Base-by-base conservation (phyloP, 2,329 filamentous ascomycete genomes). In the Diaporthe ilicicola region DNA sequence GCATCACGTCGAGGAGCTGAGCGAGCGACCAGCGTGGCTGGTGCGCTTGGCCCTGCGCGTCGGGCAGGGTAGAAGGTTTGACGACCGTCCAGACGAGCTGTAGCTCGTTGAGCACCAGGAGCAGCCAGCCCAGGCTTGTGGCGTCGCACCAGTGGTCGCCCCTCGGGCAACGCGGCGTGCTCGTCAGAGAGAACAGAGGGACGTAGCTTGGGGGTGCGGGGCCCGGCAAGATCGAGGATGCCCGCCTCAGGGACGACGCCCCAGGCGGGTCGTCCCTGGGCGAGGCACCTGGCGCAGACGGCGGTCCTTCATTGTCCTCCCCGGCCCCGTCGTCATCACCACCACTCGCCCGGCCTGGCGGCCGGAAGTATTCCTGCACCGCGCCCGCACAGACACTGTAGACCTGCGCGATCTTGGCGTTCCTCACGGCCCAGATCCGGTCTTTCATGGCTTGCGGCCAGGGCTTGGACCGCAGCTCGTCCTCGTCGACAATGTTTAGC, bases 91-190 rank as follows among this genome's bases (percentile, higher is more conserved):
- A 77, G 2, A 87, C 74, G 1, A 88, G 77, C 51, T 81, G 81
- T 66, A 87, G 78, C 73, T 88, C 84, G 64, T 84, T 84, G 67
- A 84, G 85, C 0, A 84, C 78, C n/a, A 87, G 79, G 83, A 88
- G 86, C 42, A 87, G 75, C 85, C 86, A 89, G 3, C 87, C 87
- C 0, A 89, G 79, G 67, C 86, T 88, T 0, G 82, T 82, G 0
- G 86, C 85, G 72, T 89, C 87, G 68, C 87, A 89, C 75, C 79
- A 78, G 67, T 84, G 85, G 67, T 82, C 85, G 0, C 85, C 84
- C 70, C 81, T 85, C 19, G 85, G 85, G 69, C 87, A 89, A 42
- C 86, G 81, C 3, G 85, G 81, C 0, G 76, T 79, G 39, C 79
- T 82, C 1, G 81, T 83, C 4, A 85, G 73, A n/a, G 76, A 67